Evolutionary conservation across 2,329 filamentous ascomycete species (phyloP).

Genomic region (Ophioceras dolichostomum): DNA sequence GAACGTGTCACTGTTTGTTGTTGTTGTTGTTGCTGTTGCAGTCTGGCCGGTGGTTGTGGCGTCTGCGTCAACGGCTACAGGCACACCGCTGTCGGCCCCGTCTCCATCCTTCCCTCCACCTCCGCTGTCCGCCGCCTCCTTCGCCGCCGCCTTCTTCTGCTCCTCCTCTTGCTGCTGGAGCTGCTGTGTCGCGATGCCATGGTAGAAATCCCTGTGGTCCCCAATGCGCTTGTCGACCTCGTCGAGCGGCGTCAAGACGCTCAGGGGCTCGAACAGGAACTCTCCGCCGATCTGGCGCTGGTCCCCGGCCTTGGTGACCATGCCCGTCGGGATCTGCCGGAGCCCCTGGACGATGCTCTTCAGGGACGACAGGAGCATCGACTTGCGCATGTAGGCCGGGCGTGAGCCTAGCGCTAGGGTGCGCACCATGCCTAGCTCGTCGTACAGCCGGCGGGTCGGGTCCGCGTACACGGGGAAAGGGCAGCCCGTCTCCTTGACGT

Average conservation of each 20-base stretch:
- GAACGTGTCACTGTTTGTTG: background rate
- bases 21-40: background rate
- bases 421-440: constrained; percentile 54
- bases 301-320: constrained; percentile 53
- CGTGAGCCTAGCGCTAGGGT: constrained; percentile 46
- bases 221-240: constrained; percentile 19
- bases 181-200: constrained; percentile 3
- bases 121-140: background rate
- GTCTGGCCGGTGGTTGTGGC: background rate
- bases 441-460: constrained; percentile 53
- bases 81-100: background rate
- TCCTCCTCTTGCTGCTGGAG: constrained; percentile 5
- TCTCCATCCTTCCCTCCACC: constrained; percentile 1
- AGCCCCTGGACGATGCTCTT: constrained; percentile 47
- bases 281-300: constrained; percentile 63
- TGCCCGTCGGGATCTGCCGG: constrained; percentile 40
- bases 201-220: constrained; percentile 2
- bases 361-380: constrained; percentile 34
- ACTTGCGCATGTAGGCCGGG: constrained; percentile 52
- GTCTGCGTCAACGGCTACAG: too few relatives aligned
- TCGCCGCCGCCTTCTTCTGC: background rate
- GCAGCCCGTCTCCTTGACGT: constrained; percentile 49
- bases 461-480: constrained; percentile 70
- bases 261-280: constrained; percentile 56
- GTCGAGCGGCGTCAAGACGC: constrained; percentile 26